Evolutionary conservation across 1,284 basidiomycete genomes (phyloP).

Genomic region (Ustilago trichophora): DNA sequence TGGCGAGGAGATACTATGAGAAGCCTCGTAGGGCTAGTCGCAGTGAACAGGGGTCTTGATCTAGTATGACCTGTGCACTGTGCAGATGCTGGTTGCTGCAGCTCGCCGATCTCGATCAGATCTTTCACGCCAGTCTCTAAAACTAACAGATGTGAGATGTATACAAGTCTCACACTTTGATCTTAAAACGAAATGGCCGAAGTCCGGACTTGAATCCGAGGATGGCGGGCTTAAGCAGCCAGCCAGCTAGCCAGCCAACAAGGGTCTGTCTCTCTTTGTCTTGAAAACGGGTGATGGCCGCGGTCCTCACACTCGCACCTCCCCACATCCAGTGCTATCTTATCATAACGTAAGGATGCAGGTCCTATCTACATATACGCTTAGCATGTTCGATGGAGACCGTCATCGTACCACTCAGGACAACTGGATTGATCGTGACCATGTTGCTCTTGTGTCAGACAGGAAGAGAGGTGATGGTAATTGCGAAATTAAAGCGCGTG

Average conservation of each 20-base stretch:
- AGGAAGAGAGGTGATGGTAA: no score
- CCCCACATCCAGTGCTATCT: background rate
- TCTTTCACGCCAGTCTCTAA: no score
- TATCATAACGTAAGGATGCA: slow-evolving; percentile 15
- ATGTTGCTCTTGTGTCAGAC: no score
- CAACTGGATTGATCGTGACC: no score
- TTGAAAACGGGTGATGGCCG: slow-evolving; percentile 17
- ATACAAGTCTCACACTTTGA: background rate
- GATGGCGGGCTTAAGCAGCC: slow-evolving; percentile 3
- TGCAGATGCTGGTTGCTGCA: background rate
- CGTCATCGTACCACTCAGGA: background rate
- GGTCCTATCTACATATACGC: background rate
- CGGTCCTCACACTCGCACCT: slow-evolving; percentile 11
- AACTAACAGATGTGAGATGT: no score
- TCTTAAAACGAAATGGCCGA: background rate
- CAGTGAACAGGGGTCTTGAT: no score
- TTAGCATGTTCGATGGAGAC: background rate
- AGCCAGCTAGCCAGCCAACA: no score
- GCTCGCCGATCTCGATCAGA: slow-evolving; percentile 3
- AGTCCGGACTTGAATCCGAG: slow-evolving; percentile 3
- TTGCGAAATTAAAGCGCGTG: no score
- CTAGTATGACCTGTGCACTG: no score
- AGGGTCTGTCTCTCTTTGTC: no score
- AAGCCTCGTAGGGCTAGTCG: no score
- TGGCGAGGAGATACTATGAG: no score